A percentile compares a stretch with the other conserved stretches of the same genome.
Evolutionary conservation across 2,329 filamentous ascomycete genomes (phyloP).

Genomic region (Colletotrichum karsti): DNA sequence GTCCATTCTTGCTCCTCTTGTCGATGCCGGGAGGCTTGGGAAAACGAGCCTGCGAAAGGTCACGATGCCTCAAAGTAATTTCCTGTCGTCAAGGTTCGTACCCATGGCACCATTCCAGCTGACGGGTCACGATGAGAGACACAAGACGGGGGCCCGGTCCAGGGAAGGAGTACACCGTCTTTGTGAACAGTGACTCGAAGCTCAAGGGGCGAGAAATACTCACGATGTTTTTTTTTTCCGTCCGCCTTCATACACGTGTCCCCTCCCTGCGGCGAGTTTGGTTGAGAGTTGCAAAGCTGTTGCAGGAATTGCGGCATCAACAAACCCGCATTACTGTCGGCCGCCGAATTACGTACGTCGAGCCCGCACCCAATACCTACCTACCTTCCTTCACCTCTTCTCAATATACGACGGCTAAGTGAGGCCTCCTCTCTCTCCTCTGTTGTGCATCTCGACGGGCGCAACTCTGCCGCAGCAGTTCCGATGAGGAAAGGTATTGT

Average conservation of each 20-base stretch:
- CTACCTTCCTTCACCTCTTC: neutral
- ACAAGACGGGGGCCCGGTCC: neutral
- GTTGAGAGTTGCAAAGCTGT: neutral
- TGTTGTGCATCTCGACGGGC: constrained; percentile 10
- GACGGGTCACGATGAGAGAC: constrained; percentile 19
- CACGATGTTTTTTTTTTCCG: neutral
- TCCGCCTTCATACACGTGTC: neutral
- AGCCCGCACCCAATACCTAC: neutral
- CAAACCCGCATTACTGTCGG: neutral
- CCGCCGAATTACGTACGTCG: neutral
- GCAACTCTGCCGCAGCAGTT: neutral
- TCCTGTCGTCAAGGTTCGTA: constrained; percentile 7
- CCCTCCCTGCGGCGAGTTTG: neutral
- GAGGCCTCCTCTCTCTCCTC: constrained; percentile 6
- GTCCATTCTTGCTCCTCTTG: neutral
- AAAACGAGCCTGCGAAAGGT: constrained; percentile 20
- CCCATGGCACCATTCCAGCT: constrained; percentile 21
- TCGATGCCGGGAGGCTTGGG: neutral
- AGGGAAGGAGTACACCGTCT: neutral
- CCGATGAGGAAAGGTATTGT: neutral
- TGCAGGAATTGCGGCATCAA: constrained; percentile 19
- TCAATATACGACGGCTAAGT: neutral
- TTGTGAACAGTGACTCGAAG: neutral
- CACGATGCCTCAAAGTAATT: constrained; percentile 18
- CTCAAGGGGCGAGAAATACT: neutral